These are phyloP conservation scores for Delphinella strobiligena DNA, from an alignment of 2,329 filamentous ascomycete genomes.

Conservation along the genomic window DNA sequence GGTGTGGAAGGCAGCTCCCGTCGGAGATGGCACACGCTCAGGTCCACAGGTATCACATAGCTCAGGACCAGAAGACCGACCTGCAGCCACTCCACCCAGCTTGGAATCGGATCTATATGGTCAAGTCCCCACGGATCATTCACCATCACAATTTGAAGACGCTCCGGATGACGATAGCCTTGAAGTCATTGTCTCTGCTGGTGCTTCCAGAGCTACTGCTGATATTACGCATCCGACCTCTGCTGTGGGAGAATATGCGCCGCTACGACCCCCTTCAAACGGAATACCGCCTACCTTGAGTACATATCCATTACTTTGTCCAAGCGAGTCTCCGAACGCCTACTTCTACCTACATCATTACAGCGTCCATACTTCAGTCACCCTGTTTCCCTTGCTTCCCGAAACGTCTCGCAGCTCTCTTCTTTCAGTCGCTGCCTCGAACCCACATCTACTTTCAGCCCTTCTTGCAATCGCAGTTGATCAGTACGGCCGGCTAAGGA, in stretches of 20 bases:
- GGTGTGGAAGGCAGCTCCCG: no score
- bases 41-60: no score
- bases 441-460: slow-evolving; percentile 6
- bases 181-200: not conserved
- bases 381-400: slow-evolving; percentile 4
- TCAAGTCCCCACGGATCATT: no score
- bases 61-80: no score
- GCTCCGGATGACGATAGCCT: not conserved
- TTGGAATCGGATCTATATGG: no score
- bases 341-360: slow-evolving; percentile 7
- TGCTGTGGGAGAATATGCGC: no score
- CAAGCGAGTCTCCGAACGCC: slow-evolving; percentile 3
- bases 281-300: slow-evolving; percentile 5
- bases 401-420: slow-evolving; percentile 1
- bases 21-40: no score
- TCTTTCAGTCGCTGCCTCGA: slow-evolving; percentile 3
- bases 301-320: slow-evolving; percentile 5
- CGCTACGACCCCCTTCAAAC: no score
- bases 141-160: not conserved
- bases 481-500: slow-evolving; percentile 4
- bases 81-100: no score
- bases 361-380: slow-evolving; percentile 5
- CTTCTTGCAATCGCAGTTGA: slow-evolving; percentile 4
- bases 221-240: no score
- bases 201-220: no score